These are phyloP conservation scores for Pestalotiopsis sp. DNA, from an alignment of 2,329 filamentous ascomycete genomes.

Conservation along the genomic window DNA sequence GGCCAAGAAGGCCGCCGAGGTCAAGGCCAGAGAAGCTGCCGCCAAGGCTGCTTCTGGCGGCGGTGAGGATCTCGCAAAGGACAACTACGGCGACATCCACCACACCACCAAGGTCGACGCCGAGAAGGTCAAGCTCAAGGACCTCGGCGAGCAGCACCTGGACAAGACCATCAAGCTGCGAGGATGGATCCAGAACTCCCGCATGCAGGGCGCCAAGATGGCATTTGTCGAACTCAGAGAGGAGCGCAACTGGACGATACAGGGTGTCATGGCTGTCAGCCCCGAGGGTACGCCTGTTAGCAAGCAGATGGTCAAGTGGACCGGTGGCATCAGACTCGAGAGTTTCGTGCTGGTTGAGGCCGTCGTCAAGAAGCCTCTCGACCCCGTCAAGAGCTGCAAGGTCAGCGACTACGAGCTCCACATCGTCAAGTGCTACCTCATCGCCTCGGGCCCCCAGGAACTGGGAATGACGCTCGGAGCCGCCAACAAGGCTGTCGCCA, in stretches of 20 bases:
- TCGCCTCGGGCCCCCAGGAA: slow-evolving; percentile 64
- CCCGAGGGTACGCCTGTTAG: slow-evolving; percentile 66
- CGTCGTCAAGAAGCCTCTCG: slow-evolving; percentile 76
- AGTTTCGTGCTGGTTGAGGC: slow-evolving; percentile 83
- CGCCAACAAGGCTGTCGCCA: slow-evolving; percentile 57
- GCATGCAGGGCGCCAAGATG: slow-evolving; percentile 89
- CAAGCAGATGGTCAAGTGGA: slow-evolving; percentile 95
- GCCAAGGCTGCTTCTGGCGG: slow-evolving; percentile 67
- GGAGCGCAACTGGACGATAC: slow-evolving; percentile 75
- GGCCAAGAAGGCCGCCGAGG: slow-evolving; percentile 71
- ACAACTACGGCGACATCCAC: slow-evolving; percentile 78
- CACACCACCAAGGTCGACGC: slow-evolving; percentile 60
- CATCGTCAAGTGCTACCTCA: slow-evolving; percentile 80
- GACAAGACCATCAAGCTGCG: slow-evolving; percentile 76
- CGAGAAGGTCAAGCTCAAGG: slow-evolving; percentile 61
- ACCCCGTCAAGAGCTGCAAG: slow-evolving; percentile 85
- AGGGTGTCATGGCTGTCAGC: slow-evolving; percentile 75
- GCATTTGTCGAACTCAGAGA: slow-evolving; percentile 81
- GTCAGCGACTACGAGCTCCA: slow-evolving; percentile 85
- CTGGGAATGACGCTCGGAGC: slow-evolving; percentile 61
- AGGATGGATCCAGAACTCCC: slow-evolving; percentile 83
- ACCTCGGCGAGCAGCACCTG: slow-evolving; percentile 65
- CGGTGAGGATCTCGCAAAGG: slow-evolving; percentile 67
- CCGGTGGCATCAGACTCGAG: slow-evolving; percentile 73
- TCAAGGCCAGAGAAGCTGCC: slow-evolving; percentile 72